Evolutionary conservation across 1,284 basidiomycete species (phyloP).

Genomic region (Mycosarcoma mackinlayi): DNA sequence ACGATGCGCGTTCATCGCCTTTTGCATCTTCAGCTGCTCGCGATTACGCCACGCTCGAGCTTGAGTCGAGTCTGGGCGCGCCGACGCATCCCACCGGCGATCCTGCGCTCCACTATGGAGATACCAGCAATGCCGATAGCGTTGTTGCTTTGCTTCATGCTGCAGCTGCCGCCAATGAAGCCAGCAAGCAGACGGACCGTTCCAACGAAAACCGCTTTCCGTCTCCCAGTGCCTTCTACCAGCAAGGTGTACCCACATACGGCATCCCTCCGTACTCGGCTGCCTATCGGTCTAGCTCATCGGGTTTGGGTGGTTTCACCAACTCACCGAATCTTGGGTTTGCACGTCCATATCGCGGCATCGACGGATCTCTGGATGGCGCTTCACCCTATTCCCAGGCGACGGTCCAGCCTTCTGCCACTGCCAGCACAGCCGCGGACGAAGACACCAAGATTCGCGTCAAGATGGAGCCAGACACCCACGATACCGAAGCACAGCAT

Average conservation of each 20-base stretch:
- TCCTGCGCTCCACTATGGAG: slow-evolving; percentile 45
- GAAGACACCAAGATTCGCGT: slow-evolving; percentile 23
- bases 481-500: slow-evolving; percentile 12
- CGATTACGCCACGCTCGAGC: slow-evolving; percentile 49
- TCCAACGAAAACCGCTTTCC: slow-evolving; percentile 56
- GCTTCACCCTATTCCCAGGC: slow-evolving; percentile 36
- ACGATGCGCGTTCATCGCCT: slow-evolving; percentile 59
- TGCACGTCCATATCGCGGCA: slow-evolving; percentile 43
- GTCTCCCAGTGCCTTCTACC: slow-evolving; percentile 56
- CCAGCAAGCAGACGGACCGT: slow-evolving; percentile 39
- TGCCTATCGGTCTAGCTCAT: slow-evolving; percentile 45
- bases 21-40: slow-evolving; percentile 61
- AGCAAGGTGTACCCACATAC: slow-evolving; percentile 52
- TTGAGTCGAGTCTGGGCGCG: slow-evolving; percentile 37
- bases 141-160: slow-evolving; percentile 48
- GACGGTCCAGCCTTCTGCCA: slow-evolving; percentile 37
- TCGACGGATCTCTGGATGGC: slow-evolving; percentile 34
- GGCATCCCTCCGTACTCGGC: slow-evolving; percentile 51
- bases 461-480: slow-evolving; percentile 33
- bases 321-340: slow-evolving; percentile 48
- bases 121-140: slow-evolving; percentile 47
- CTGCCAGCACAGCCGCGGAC: slow-evolving; percentile 23
- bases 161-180: slow-evolving; percentile 49
- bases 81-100: slow-evolving; percentile 39
- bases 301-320: slow-evolving; percentile 41